phyloP scores from a whole-genome alignment of 108 stramenopile species.

The Asterionellopsis glacialis region DNA sequence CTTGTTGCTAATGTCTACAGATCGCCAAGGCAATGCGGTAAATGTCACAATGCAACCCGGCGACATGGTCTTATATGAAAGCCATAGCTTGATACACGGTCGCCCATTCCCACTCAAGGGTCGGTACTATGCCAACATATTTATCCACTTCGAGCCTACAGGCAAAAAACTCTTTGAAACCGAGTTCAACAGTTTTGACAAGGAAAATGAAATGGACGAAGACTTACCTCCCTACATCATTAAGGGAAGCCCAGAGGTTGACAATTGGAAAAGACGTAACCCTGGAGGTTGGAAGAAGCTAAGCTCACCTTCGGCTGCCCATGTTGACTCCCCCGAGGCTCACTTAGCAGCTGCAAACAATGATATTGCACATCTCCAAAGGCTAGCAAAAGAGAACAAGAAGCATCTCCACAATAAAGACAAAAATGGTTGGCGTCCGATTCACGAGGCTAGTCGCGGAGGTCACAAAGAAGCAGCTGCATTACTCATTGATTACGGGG shows the following conservation, averaged over 20 bases:
- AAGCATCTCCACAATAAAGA: conserved; percentile 28
- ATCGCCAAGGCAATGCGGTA: background rate
- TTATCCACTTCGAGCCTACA: conserved; percentile 87
- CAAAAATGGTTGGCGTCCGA: conserved; percentile 18
- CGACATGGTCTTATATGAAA: conserved; percentile 74
- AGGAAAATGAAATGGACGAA: conserved; percentile 38
- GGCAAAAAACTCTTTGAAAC: conserved; percentile 51
- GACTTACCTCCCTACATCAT: conserved; percentile 53
- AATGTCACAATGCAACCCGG: conserved; percentile 35
- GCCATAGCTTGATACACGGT: conserved; percentile 34
- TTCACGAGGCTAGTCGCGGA: conserved; percentile 26
- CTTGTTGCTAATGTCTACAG: background rate
- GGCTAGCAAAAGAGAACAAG: conserved; percentile 20
- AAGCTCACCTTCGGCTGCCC: conserved; percentile 6
- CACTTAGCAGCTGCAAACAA: conserved; percentile 49
- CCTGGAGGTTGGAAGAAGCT: conserved; percentile 1
- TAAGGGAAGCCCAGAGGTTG: conserved; percentile 32
- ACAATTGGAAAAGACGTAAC: conserved; percentile 31
- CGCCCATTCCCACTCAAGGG: conserved; percentile 87
- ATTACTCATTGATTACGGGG: conserved; percentile 40
- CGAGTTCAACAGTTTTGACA: conserved; percentile 2
- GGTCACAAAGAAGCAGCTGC: conserved; percentile 32
- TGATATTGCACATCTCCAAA: conserved; percentile 31
- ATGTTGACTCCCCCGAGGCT: conserved; percentile 36
- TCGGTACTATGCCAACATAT: conserved; percentile 75